Evolutionary conservation across 139 green algal genomes (phyloP).

Genomic region (Pseudopediastrum boryanum): DNA sequence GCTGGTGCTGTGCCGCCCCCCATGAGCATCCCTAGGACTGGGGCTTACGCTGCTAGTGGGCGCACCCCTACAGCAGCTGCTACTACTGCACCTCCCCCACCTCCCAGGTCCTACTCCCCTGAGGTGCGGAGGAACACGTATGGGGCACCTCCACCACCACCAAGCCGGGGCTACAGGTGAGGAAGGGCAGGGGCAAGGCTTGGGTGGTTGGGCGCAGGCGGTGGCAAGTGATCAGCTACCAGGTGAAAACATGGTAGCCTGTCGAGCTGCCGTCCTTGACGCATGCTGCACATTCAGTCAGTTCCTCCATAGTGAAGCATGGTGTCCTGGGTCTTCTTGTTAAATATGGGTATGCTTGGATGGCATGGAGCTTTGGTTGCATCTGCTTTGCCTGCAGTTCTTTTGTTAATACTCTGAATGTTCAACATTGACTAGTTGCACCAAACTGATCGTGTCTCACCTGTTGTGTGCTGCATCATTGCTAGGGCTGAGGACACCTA

Average conservation of each 20-base stretch:
- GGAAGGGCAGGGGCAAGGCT: neutral
- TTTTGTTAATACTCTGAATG: neutral
- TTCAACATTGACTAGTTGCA: neutral
- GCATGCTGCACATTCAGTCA: no score
- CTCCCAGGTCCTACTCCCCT: no score
- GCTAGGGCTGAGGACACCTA: slow-evolving; percentile 27
- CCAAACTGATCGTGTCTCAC: neutral
- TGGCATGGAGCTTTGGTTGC: neutral
- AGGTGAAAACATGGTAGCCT: no score
- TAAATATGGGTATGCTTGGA: neutral
- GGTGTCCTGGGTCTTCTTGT: neutral
- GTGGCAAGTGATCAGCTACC: no score
- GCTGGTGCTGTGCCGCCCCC: slow-evolving; percentile 11
- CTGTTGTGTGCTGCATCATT: neutral
- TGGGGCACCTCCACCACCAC: no score
- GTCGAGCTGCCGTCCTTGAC: no score
- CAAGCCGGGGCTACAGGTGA: neutral
- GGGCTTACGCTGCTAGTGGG: neutral
- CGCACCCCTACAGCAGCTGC: no score
- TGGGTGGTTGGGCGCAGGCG: neutral
- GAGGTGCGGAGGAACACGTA: neutral
- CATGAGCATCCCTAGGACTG: slow-evolving; percentile 15
- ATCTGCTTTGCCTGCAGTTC: neutral
- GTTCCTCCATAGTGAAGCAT: no score
- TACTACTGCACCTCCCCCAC: no score